Evolutionary conservation across 495 filamentous ascomycete species (phyloP), one percentile per base, ranked within the genome.

Genomic region (Halenospora varia): DNA sequence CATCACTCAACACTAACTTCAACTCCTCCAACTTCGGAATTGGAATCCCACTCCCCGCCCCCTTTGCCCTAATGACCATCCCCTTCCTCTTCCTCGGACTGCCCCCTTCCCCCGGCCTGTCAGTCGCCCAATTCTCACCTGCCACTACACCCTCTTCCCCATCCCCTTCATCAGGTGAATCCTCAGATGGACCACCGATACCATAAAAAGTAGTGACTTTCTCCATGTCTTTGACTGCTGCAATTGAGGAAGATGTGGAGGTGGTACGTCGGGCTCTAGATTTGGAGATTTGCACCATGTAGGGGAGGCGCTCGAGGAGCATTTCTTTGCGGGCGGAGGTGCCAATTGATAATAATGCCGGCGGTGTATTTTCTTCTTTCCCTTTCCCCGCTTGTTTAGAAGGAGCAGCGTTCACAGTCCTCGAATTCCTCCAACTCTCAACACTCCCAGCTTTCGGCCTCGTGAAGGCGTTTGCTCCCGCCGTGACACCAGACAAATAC

Each of bases 251-350:
- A 0, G 59, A n/a, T 44, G 51, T 57, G 63, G 51, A 46, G 0
- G 50, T 35, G 6, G 26, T 26, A 61, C 69, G 55, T 29, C 70
- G 71, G 0, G 67, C 68, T 15, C 70, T 70, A 1, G 78, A 66
- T 25, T 96, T 88, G 23, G 80, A n/a, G n/a, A n/a, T n/a, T n/a
- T n/a, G 78, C 2, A 84, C 77, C 73, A 96, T 80, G 68, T 96
- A 98, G 0, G 94, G 94, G 11, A 98, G 75, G 15, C 88, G 82
- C 57, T 97, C 84, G 13, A 96, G 79, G 1, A 96, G 66, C 69
- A 94, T 75, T 64, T 95, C 92, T 58, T 74, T 72, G 19, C 87
- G 83, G 17, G 88, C 84, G 10, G 85, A 80, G 62, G 73, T 82
- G 11, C 83, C 80, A 19, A 83, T 74, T 2, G 73, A 77, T 2